Base-by-base conservation (phyloP, 164 flowering plant genomes). In the Vitis labrusca region DNA sequence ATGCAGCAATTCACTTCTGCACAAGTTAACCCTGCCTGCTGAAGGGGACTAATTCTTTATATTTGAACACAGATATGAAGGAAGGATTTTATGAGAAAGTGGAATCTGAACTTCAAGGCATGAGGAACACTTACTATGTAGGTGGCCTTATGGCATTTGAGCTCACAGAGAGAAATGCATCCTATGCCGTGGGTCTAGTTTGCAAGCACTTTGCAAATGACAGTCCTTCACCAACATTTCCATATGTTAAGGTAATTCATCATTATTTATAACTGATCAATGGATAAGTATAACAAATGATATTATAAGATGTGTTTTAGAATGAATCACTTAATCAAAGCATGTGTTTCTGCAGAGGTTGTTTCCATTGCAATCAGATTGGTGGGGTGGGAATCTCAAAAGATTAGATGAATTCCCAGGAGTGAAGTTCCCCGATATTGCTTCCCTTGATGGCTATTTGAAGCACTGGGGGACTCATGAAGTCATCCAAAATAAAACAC, bases 101-200 rank as follows among this genome's bases (percentile, higher is more conserved):
- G 76, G 97, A 91, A 66, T 78, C 74, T 50, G 85, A 89, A 73
- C 88, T 91, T 60, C 97, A 91, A 74, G 93, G 93, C 16, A 71
- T 56, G 59, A 70, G 77, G 44, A 89, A 86, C 70, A 91, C 97
- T 64, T 89, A 82, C 75, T 89, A 86, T 70, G 85, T 84, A 2
- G 92, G 94, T 54, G 97, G 97, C 44, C 91, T 91, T 12, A 79
- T 83, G 88, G 94, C 92, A 49, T 91, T 91, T 75, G 97, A 91
- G 80, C 91, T 91, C 59, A 91, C 94, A 8, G 94, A 91, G 77
- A 88, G 97, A 70, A 91, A 89, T 78, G 83, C 97, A 65, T 79
- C 88, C 59, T 91, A 91, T 74, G 78, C 93, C 50, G 84, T 85
- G 85, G 85, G 84, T 65, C 77, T 86, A 27, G 74, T 85, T 16